Evolutionary conservation across 2,329 filamentous ascomycete species (phyloP), one percentile per base, ranked within the genome.

Genomic region (Colletotrichum sp.): DNA sequence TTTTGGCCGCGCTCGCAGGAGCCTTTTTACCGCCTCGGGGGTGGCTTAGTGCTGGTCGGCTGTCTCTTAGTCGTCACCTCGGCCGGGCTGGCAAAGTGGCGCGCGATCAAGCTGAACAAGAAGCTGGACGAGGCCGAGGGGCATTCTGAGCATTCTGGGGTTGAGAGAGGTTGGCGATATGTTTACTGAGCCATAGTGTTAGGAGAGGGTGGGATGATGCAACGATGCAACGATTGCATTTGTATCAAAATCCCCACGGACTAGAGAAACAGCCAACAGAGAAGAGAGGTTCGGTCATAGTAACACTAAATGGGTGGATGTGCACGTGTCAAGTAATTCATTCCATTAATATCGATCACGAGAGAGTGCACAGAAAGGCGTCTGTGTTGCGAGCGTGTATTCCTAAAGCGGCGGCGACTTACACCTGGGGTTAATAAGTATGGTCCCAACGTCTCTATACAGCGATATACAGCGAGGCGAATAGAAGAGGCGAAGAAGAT

Each of bases 11-110:
- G 67, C 15, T 71, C 76, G 38, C 79, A 81, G 21, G 79, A 80
- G 78, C 80, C 80, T 3, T 80, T 75, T 60, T 81, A 81, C 70
- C 76, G 79, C 18, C 78, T 81, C 16, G 79, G 79, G 4, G 79
- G 79, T n/a, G 78, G 78, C 3, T 70, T 80, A 21, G 76, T 78
- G 8, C 90, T 36, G 87, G 86, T 67, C 93, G 93, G 79, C 90
- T 93, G 77, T 93, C 90, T 77, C 93, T 92, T 81, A 95, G 93
- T 67, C 94, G 70, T 79, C 6, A 61, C 75, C 3, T 77, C 79
- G 6, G 79, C 78, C 4, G n/a, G 69, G 7, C 26, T 78, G 36
- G 78, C 77, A 6, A 78, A 75, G 28, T 79, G 78, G 79, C 71
- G 79, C 13, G 76, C 78, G 8, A 70, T 65, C 38, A 75, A 52